phyloP scores from a whole-genome alignment of 768 basidiomycete genomes.

The Lentinula detonsa region DNA sequence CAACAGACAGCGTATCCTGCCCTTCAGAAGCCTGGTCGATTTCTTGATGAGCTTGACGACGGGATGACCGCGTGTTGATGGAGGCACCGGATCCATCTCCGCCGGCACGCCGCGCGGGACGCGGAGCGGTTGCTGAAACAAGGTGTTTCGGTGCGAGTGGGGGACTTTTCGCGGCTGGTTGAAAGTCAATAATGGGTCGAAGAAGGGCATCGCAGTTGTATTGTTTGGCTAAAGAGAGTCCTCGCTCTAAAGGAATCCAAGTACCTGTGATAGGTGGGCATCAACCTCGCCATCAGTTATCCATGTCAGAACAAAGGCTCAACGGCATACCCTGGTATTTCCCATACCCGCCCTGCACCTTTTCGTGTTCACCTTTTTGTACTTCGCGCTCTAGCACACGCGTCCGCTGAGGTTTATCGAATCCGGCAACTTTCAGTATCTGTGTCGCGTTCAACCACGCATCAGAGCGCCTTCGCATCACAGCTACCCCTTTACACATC shows the following conservation, averaged over 20 bases:
- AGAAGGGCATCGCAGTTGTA: conserved; percentile 87
- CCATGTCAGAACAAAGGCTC: conserved; percentile 15
- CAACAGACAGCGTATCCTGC: conserved; percentile 56
- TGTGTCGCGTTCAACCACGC: conserved; percentile 99
- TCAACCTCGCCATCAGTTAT: conserved; percentile 1
- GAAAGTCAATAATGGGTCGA: conserved; percentile 92
- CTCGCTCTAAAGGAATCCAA: conserved; percentile 95
- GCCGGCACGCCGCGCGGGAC: conserved; percentile 40
- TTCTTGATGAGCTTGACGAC: conserved; percentile 39
- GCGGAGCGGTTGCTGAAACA: conserved; percentile 59
- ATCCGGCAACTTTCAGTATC: conserved; percentile 97
- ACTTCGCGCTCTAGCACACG: conserved; percentile 96
- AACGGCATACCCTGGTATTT: conserved; percentile 85
- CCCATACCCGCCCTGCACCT: conserved; percentile 98
- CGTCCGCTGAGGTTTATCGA: conserved; percentile 98
- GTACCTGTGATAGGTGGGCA: conserved; percentile 55
- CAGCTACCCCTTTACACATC: conserved; percentile 94
- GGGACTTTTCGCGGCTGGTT: conserved; percentile 83
- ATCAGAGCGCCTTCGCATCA: conserved; percentile 95
- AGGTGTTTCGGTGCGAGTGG: conserved; percentile 96
- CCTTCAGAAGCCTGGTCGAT: conserved; percentile 54
- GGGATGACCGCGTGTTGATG: conserved; percentile 56
- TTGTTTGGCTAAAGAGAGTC: conserved; percentile 79
- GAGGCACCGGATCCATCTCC: conserved; percentile 26
- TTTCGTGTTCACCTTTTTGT: conserved; percentile 98